Percentiles rank a stretch among this genome's conserved stretches.
These are phyloP conservation scores for Corinectria fuckeliana DNA, from an alignment of 2,329 filamentous ascomycete genomes.

Conservation along the genomic window DNA sequence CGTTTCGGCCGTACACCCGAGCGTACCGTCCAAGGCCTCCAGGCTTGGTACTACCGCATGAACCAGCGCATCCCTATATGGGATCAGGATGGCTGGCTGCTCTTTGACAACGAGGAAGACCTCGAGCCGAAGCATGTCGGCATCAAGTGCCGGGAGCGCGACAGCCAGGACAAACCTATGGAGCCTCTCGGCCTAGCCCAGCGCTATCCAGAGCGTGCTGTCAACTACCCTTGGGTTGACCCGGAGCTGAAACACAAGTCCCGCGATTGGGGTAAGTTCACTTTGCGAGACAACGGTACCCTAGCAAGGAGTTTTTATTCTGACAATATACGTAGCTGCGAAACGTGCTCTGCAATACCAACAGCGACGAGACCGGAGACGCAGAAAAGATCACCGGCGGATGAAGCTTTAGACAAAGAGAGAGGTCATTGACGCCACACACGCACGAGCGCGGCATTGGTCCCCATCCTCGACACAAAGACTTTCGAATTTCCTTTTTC, in stretches of 20 bases:
- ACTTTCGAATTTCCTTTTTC: conserved; percentile 4
- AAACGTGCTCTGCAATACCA: conserved; percentile 47
- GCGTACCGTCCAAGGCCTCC: conserved; percentile 49
- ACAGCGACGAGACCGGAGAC: conserved; percentile 46
- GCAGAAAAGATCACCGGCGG: conserved; percentile 47
- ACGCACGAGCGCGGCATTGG: conserved; percentile 15
- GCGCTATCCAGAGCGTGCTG: conserved; percentile 56
- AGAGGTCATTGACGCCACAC: not conserved
- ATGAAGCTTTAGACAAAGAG: conserved; percentile 41
- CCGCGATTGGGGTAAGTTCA: conserved; percentile 49
- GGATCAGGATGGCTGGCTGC: conserved; percentile 49
- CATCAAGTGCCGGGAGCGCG: conserved; percentile 49
- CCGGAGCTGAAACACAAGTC: conserved; percentile 46
- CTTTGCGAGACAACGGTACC: not conserved
- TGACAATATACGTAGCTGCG: conserved; percentile 34
- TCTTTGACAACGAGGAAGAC: conserved; percentile 49
- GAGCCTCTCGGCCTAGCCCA: conserved; percentile 48
- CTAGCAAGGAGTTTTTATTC: not conserved
- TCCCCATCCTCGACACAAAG: conserved; percentile 21
- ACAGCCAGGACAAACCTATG: conserved; percentile 45
- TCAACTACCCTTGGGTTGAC: conserved; percentile 54
- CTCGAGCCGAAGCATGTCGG: conserved; percentile 46
- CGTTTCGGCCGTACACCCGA: conserved; percentile 47
- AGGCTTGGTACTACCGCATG: conserved; percentile 53
- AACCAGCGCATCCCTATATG: conserved; percentile 50